Evolutionary conservation across 164 flowering plant genomes (phyloP), one percentile per base, ranked within the genome.

Genomic region (Aristolochia fimbriata): DNA sequence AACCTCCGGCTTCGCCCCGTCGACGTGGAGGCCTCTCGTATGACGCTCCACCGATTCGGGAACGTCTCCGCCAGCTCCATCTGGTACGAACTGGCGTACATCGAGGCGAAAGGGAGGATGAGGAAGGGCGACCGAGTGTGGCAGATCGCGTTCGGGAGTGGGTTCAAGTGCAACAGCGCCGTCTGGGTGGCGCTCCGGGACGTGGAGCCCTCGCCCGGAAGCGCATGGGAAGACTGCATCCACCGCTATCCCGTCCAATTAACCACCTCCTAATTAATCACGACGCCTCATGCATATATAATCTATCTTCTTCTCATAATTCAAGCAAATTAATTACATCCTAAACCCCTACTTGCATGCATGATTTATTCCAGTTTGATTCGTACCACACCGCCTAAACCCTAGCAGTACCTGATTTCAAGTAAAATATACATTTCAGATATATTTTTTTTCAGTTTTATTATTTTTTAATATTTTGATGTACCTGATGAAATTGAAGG

Each of bases 71-170:
- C 79, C 4, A 74, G 78, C 61, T 77, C 81, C 17, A 68, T 74
- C 5, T 77, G 81, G 81, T 77, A 77, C 20, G 78, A 77, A 54
- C 55, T 77, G 62, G 78, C 73, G 3, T 77, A 77, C 41, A 74
- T 41, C 1, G 81, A 77, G 68, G 76, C 75, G 47, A 77, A 73
- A 37, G 81, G 77, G 50, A 70, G 81, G 60, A 62, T 77, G 66
- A 56, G 55, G n/a, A 78, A 58, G 59, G 75, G 79, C 17, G 31
- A 78, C 22, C 64, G 75, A 11, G 68, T 75, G 23, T 78, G 79
- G 81, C 79, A 78, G 66, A 73, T 78, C 57, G 76, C 80, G 0
- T 73, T 71, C 25, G 78, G 78, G 19, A 71, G 75, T 30, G 78
- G 75, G 14, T 75, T 75, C 51, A 75, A 75, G 47, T 73, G 80